phyloP scores from a whole-genome alignment of 1,284 basidiomycete genomes.

The Cystobasidiaceae sp. region DNA sequence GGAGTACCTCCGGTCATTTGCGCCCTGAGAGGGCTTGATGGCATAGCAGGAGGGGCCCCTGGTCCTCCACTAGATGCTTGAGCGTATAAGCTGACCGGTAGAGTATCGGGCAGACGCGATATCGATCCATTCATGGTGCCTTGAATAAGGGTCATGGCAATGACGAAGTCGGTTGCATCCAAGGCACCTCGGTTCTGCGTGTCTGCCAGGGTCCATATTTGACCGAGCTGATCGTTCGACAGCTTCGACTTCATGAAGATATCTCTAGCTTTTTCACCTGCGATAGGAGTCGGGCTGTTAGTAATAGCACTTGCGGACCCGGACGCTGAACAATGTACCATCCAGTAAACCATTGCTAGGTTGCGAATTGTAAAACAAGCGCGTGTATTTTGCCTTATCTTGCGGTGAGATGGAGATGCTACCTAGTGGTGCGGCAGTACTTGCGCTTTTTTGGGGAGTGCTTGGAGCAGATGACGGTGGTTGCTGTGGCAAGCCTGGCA shows the following conservation, averaged over 20 bases:
- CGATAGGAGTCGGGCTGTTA: conserved; percentile 11
- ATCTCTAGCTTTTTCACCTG: conserved; percentile 83
- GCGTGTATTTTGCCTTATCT: conserved; percentile 76
- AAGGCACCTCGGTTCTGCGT: conserved; percentile 85
- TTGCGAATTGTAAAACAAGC: conserved; percentile 67
- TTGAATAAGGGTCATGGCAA: conserved; percentile 90
- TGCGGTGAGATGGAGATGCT: conserved; percentile 56
- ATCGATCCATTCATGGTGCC: conserved; percentile 77
- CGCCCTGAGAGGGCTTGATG: conserved; percentile 15
- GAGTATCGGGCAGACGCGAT: conserved; percentile 64
- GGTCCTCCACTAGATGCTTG: conserved; percentile 53
- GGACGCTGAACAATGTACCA: conserved; percentile 52
- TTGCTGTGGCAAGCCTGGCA: conserved; percentile 47
- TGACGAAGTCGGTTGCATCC: conserved; percentile 86
- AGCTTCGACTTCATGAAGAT: conserved; percentile 92
- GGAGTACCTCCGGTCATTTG: conserved; percentile 41
- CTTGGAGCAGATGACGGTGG: conserved; percentile 48
- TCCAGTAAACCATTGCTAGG: conserved; percentile 70
- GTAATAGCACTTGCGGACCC: neutral
- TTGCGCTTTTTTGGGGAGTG: conserved; percentile 1
- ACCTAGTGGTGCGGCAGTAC: neutral
- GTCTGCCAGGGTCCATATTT: conserved; percentile 95
- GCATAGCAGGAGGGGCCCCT: neutral
- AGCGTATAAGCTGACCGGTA: conserved; percentile 90
- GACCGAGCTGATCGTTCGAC: conserved; percentile 78